Evolutionary conservation across 2,329 filamentous ascomycete genomes (phyloP).

Genomic region (Venturia aucupariae): DNA sequence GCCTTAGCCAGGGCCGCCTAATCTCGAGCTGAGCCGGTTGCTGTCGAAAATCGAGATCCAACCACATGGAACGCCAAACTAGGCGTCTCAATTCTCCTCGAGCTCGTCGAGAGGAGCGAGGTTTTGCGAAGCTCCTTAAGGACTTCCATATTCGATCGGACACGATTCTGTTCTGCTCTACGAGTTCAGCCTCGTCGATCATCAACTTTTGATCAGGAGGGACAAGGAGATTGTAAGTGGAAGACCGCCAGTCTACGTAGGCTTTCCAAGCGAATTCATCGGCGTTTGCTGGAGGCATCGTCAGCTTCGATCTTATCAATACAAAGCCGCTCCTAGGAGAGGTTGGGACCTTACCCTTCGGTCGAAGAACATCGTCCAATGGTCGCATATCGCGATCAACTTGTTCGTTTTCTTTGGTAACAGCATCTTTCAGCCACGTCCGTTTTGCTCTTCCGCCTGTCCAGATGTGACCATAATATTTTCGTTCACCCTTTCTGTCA

Average conservation of each 20-base stretch:
- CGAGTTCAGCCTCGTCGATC: background rate
- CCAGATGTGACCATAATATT: slow-evolving; percentile 3
- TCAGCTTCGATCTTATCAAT: background rate
- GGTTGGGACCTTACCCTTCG: background rate
- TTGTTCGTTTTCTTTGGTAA: background rate
- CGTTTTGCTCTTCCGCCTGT: background rate
- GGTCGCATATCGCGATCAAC: slow-evolving; percentile 4
- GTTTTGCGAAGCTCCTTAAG: background rate
- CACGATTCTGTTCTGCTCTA: background rate
- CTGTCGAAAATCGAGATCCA: background rate
- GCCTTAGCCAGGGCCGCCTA: background rate
- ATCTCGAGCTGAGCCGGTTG: background rate
- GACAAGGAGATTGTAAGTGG: background rate
- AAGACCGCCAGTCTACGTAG: background rate
- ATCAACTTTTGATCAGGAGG: background rate
- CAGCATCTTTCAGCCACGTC: background rate
- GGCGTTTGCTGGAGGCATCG: background rate
- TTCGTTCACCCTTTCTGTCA: background rate
- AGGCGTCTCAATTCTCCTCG: background rate
- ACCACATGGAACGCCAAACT: slow-evolving; percentile 1
- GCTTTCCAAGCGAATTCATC: background rate
- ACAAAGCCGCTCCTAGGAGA: background rate
- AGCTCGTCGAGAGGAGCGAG: background rate
- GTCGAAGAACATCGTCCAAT: background rate
- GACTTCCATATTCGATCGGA: slow-evolving; percentile 5